Base-by-base conservation (phyloP, 306 rosid species). In the Prunus mira region DNA sequence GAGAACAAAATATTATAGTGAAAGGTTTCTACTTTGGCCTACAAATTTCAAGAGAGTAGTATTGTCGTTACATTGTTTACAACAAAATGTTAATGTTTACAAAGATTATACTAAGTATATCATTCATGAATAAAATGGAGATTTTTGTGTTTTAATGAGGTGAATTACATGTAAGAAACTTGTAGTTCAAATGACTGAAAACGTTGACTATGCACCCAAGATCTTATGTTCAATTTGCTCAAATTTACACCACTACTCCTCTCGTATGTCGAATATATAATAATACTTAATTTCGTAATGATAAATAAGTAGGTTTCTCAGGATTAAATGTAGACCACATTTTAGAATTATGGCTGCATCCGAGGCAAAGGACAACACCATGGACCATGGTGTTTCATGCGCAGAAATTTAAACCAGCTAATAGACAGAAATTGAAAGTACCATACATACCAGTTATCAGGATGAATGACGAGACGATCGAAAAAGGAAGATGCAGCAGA, bases 381-480 rank as follows among this genome's bases (percentile, higher is more conserved):
- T 34, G 38, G 38, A 34, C 43, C 57, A 52, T 52, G 1, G 8
- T 34, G 38, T 34, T 34, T 52, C 57, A 52, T 52, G 11, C 13
- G 9, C 24, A 9, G 9, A 38, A 7, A 38, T 38, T 38, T 38
- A 38, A 8, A 52, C n/a, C 18, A 18, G 57, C 57, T 18, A 52
- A 52, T 14, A 3, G 20, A 51, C 8, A 17, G 18, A 54, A 55
- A 6, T 19, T 56, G 61, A 56, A 56, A 12, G 25, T 56, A 56
- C 61, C 9, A 0, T 1, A n/a, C 52, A 43, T 71, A 84, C 86
- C 86, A 61, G 74, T 72, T 76, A 25, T 82, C 88, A 1, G 86
- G 88, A 62, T 34, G 82, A 67, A 85, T 76, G n/a, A 82, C 79
- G 22, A 79, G 58, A 15, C 77, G 75, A 28, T 50, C 75, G 10